These are phyloP conservation scores for Heterobasidion annosum DNA, from an alignment of 1,284 basidiomycete genomes.

Conservation along the genomic window DNA sequence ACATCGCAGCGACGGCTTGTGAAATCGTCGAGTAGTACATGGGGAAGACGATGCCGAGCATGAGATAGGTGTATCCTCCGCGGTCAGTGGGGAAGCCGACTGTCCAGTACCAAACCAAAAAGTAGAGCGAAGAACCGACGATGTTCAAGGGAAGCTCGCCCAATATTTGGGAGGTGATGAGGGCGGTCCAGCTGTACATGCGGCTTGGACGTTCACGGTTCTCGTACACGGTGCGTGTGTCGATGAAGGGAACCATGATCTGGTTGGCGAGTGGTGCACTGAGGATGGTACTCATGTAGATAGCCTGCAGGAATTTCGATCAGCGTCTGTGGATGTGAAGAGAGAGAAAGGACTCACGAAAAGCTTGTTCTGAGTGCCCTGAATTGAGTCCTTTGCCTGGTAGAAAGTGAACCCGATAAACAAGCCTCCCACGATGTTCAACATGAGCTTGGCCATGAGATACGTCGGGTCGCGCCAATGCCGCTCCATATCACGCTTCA, in stretches of 20 bases:
- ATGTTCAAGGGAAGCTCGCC: constrained; percentile 65
- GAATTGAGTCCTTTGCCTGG: constrained; percentile 52
- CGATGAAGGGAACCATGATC: constrained; percentile 44
- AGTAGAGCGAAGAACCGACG: constrained; percentile 46
- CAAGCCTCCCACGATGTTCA: constrained; percentile 47
- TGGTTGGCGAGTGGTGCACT: background rate
- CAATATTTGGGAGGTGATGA: constrained; percentile 54
- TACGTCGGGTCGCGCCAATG: constrained; percentile 68
- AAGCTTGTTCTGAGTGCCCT: constrained; percentile 77
- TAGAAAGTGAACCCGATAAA: constrained; percentile 69
- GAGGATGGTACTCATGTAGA: constrained; percentile 9
- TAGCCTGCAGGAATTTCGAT: constrained; percentile 10
- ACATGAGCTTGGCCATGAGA: constrained; percentile 61
- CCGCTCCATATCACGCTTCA: constrained; percentile 40
- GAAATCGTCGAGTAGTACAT: constrained; percentile 49
- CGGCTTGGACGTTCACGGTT: constrained; percentile 60
- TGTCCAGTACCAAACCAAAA: constrained; percentile 67
- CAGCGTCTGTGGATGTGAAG: background rate
- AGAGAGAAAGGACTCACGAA: constrained; percentile 34
- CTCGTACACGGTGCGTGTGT: constrained; percentile 48
- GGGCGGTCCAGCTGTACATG: constrained; percentile 79
- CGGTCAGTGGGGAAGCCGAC: constrained; percentile 47
- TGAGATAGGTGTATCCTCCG: constrained; percentile 48
- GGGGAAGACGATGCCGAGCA: constrained; percentile 38
- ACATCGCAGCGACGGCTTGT: constrained; percentile 58